Evolutionary conservation across 2,329 filamentous ascomycete species (phyloP).

Genomic region (Rhinocladiella mackenziei): DNA sequence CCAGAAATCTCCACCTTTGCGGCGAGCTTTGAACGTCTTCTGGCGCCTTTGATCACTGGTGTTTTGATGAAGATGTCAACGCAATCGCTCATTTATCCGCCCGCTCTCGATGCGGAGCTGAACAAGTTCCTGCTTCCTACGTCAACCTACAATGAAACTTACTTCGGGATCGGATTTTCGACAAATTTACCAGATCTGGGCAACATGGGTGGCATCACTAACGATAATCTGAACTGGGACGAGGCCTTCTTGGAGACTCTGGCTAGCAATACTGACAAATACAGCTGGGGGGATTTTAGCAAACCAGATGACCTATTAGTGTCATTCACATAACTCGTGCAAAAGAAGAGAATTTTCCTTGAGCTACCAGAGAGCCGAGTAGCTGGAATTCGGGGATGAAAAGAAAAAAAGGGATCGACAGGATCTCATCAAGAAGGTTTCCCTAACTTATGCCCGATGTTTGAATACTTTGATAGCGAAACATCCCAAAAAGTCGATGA

Average conservation of each 20-base stretch:
- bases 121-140: slow-evolving; percentile 11
- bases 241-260: slow-evolving; percentile 7
- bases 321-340: too few species aligned
- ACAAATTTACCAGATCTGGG: background rate
- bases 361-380: too few species aligned
- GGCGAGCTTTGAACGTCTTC: slow-evolving; percentile 23
- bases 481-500: too few species aligned
- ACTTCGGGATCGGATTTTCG: slow-evolving; percentile 1
- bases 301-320: too few species aligned
- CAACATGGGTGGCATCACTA: background rate
- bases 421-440: too few species aligned
- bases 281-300: slow-evolving; percentile 1
- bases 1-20: slow-evolving; percentile 29
- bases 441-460: too few species aligned
- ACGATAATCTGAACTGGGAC: slow-evolving; percentile 5
- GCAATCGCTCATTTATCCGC: slow-evolving; percentile 4
- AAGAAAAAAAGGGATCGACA: too few species aligned
- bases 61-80: slow-evolving; percentile 19
- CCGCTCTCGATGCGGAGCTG: slow-evolving; percentile 17
- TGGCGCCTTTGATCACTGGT: slow-evolving; percentile 28
- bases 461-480: too few species aligned
- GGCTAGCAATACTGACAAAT: slow-evolving; percentile 1
- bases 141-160: slow-evolving; percentile 1
- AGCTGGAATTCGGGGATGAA: too few species aligned
- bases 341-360: too few species aligned